Conservation (phyloP, 2,329 filamentous ascomycete genomes). For the Colletotrichum sp. region DNA sequence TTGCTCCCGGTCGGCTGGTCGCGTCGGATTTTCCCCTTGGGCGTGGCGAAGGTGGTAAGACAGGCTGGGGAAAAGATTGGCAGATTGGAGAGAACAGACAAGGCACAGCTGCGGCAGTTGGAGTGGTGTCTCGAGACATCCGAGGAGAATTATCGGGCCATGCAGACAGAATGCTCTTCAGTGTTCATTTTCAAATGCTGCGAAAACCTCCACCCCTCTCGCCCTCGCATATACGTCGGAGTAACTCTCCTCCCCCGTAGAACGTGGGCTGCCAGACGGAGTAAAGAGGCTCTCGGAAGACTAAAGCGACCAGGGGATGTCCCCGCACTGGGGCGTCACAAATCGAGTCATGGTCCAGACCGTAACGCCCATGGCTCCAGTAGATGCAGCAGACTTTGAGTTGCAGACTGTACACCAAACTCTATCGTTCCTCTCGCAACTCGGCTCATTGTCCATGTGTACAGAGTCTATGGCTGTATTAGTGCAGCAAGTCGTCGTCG, state of each 20-base stretch:
- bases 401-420: not conserved
- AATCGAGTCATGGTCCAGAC: conserved; percentile 14
- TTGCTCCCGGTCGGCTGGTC: not conserved
- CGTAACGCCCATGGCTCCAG: not conserved
- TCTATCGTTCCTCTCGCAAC: not conserved
- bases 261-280: not conserved
- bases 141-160: conserved; percentile 19
- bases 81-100: not conserved
- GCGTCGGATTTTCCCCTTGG: not conserved
- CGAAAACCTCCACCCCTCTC: not conserved
- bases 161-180: not conserved
- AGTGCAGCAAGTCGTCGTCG: not conserved
- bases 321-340: conserved; percentile 1
- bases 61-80: not conserved
- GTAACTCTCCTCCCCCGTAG: not conserved
- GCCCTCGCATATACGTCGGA: conserved; percentile 13
- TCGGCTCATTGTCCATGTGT: not conserved
- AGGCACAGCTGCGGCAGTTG: not conserved
- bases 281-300: not conserved
- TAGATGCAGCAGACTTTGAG: not conserved
- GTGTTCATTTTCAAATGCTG: not conserved
- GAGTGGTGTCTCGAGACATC: not conserved
- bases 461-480: not conserved
- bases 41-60: not conserved
- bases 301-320: not conserved